phyloP scores from a whole-genome alignment of 192 early-diverging fungal genomes.

The Gigaspora rosea region DNA sequence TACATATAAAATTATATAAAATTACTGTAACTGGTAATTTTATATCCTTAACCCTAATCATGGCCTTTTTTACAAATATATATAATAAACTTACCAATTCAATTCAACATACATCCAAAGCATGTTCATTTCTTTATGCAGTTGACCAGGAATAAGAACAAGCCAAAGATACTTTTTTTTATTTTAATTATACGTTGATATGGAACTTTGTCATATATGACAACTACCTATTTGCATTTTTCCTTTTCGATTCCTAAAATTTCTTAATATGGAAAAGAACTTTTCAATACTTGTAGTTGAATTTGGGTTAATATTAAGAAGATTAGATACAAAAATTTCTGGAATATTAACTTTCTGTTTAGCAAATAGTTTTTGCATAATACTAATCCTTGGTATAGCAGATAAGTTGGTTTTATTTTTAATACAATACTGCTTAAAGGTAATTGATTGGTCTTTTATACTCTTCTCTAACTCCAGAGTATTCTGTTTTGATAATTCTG shows the following conservation, averaged over 20 bases:
- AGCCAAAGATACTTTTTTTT: constrained; percentile 14
- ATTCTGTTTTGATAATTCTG: neutral
- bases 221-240: constrained; percentile 13
- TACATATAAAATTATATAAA: too few species aligned
- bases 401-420: neutral
- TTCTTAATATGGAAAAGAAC: constrained; percentile 8
- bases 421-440: neutral
- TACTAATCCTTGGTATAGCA: neutral
- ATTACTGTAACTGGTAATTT: too few species aligned
- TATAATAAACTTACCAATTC: too few species aligned
- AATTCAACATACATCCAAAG: too few species aligned
- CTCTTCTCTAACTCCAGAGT: neutral
- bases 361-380: neutral
- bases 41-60: too few species aligned
- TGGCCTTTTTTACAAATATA: too few species aligned
- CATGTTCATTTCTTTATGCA: neutral
- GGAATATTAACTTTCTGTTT: neutral
- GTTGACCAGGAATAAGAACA: constrained; percentile 21
- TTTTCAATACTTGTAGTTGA: constrained; percentile 15
- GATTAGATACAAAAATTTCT: neutral
- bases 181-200: constrained; percentile 12
- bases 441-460: neutral
- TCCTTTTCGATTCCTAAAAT: constrained; percentile 16
- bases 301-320: constrained; percentile 22
- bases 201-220: constrained; percentile 11